These are phyloP conservation scores for Magnolia sinica DNA, from an alignment of 164 flowering plant species.

Conservation along the genomic window DNA sequence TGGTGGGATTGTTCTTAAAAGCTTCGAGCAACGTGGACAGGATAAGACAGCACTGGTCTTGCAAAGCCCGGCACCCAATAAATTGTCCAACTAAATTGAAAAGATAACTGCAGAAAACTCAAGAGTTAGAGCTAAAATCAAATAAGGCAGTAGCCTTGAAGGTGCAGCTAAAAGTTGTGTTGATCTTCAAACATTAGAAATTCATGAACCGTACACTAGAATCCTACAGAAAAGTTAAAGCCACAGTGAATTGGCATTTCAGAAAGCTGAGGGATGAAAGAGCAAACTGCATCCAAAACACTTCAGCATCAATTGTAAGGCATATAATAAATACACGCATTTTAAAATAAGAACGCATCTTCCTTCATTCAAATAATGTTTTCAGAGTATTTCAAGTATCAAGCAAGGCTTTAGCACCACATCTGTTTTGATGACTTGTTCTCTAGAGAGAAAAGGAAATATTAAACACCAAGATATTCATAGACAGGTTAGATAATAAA, in stretches of 20 bases:
- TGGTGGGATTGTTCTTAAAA: slow-evolving; percentile 41
- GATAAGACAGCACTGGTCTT: slow-evolving; percentile 75
- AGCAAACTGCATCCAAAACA: not conserved
- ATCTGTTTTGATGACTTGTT: not conserved
- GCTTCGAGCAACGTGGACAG: slow-evolving; percentile 53
- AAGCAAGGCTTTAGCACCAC: not conserved
- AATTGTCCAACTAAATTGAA: slow-evolving; percentile 79
- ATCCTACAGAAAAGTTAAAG: not conserved
- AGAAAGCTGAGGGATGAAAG: not conserved
- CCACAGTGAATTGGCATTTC: not conserved
- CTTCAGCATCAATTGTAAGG: not conserved
- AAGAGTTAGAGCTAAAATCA: not conserved
- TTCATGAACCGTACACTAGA: not conserved
- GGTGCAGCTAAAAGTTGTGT: not conserved
- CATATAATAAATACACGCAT: no score
- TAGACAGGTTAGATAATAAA: not conserved
- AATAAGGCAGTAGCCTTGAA: not conserved
- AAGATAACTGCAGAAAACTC: slow-evolving; percentile 61
- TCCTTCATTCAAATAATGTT: no score
- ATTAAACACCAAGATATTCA: not conserved
- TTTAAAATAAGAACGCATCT: no score
- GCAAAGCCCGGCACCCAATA: slow-evolving; percentile 47
- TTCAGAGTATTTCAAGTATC: not conserved
- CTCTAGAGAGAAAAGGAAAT: not conserved
- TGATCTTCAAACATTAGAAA: not conserved